Base-by-base conservation (phyloP, 2,329 filamentous ascomycete genomes). In the Fusarium foetens region DNA sequence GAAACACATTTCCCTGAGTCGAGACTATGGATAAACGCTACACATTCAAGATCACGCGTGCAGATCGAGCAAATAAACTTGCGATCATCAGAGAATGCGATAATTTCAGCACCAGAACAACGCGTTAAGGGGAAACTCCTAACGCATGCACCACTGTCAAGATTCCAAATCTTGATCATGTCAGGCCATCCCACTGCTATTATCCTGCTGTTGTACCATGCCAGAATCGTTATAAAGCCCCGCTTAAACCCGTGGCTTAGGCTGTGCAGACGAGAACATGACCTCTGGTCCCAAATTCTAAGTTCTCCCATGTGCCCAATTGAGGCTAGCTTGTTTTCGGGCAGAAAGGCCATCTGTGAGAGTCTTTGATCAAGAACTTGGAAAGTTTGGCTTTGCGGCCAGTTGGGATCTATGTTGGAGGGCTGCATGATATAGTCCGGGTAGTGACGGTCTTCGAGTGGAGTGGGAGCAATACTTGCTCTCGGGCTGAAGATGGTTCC, bases 291-390 rank as follows among this genome's bases (percentile, higher is more conserved):
- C 53, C 53, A 45, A 14, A 57, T 10, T 8, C 16, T 8, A 5
- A 45, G 7, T 6, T 21, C 7, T 33, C 39, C 17, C 1, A 1
- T 2, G 14, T 2, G 1, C 10, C 4, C 3, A 13, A 23, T 6
- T n/a, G 38, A 23, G 8, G 13, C 23, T 17, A 60, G 5, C 9
- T 13, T n/a, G 1, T n/a, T 21, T 2, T 31, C 6, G 23, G 46
- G 21, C 5, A 54, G 21, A 8, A 60, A 36, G 3, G 9, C 8
- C 7, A 59, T 12, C 16, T 33, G 21, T 1, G 4, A 12, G 3
- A 17, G 3, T 11, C 4, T 13, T 3, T 4, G 21, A n/a, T 5
- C 2, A 14, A 17, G 7, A 13, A 11, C 3, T 9, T 25, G 4
- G 9, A 42, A 17, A 2, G 38, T 17, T 8, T 53, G 23, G 3